Conservation (phyloP, 768 basidiomycete species). For the Naganishia vaughanmartiniae region DNA sequence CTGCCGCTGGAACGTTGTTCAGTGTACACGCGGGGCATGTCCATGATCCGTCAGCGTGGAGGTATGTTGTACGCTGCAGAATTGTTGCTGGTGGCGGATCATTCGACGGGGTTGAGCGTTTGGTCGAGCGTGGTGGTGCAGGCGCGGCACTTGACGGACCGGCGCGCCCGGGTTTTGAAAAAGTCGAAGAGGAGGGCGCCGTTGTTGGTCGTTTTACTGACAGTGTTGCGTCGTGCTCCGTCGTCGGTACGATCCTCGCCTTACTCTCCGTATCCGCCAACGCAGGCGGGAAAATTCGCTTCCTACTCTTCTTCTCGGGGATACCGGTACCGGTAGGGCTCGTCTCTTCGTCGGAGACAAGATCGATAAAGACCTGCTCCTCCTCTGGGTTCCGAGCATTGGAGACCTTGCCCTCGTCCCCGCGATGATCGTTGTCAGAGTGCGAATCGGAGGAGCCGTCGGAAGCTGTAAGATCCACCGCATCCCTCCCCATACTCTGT, state of each 20-base stretch:
- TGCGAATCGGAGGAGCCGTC: not conserved
- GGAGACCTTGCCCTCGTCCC: not conserved
- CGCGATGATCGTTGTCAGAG: not conserved
- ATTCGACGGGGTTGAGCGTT: not conserved
- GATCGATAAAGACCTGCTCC: constrained; percentile 54
- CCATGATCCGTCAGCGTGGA: constrained; percentile 39
- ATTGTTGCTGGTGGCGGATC: not conserved
- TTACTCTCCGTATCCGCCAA: constrained; percentile 22
- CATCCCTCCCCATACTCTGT: constrained; percentile 63
- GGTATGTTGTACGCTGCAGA: not conserved
- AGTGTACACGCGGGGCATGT: constrained; percentile 63
- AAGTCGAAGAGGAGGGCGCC: not conserved
- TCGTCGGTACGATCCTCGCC: not conserved
- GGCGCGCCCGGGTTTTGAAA: too few species aligned
- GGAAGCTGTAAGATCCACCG: constrained; percentile 45
- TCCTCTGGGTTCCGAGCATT: constrained; percentile 6
- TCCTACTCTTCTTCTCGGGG: constrained; percentile 30
- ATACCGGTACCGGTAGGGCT: constrained; percentile 41
- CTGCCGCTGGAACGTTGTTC: constrained; percentile 57
- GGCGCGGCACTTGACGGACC: too few species aligned
- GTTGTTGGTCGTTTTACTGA: not conserved
- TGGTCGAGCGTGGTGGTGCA: not conserved
- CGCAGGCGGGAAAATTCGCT: constrained; percentile 8
- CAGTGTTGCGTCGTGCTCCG: not conserved
- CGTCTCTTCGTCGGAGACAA: constrained; percentile 7